Conservation (phyloP, 108 stramenopile species). For the Nitzschia putrida region DNA sequence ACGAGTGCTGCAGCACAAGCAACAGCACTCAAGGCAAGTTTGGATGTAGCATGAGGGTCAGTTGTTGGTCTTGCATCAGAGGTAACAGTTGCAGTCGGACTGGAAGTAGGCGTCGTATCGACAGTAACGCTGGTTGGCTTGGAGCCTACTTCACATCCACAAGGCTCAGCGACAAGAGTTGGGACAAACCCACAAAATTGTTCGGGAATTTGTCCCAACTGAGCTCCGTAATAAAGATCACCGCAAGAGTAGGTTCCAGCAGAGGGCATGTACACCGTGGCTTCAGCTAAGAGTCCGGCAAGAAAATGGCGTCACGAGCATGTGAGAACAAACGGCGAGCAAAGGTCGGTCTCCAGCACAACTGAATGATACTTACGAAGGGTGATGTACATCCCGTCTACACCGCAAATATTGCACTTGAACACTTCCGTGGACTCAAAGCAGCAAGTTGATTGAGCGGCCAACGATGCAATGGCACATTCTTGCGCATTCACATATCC, state of each 20-base stretch:
- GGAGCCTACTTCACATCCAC: background rate
- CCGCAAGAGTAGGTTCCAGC: background rate
- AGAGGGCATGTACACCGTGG: background rate
- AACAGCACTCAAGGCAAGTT: no score
- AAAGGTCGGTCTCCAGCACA: background rate
- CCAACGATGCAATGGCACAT: background rate
- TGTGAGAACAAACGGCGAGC: background rate
- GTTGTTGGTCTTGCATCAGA: no score
- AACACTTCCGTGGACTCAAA: background rate
- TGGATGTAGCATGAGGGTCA: no score
- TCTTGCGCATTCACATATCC: constrained; percentile 1
- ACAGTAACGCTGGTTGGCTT: no score
- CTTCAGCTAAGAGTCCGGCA: background rate
- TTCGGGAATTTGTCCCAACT: background rate
- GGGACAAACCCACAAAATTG: background rate
- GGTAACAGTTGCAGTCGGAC: no score
- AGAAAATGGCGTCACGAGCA: background rate
- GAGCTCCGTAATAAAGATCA: background rate
- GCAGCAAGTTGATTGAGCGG: constrained; percentile 6
- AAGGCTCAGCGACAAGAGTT: background rate
- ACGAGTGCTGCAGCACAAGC: no score
- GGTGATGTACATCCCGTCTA: background rate
- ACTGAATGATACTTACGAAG: background rate
- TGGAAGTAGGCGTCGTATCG: no score
- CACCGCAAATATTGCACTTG: constrained; percentile 3